Evolutionary conservation across 768 basidiomycete species (phyloP).

Genomic region (Podaxis rugospora): DNA sequence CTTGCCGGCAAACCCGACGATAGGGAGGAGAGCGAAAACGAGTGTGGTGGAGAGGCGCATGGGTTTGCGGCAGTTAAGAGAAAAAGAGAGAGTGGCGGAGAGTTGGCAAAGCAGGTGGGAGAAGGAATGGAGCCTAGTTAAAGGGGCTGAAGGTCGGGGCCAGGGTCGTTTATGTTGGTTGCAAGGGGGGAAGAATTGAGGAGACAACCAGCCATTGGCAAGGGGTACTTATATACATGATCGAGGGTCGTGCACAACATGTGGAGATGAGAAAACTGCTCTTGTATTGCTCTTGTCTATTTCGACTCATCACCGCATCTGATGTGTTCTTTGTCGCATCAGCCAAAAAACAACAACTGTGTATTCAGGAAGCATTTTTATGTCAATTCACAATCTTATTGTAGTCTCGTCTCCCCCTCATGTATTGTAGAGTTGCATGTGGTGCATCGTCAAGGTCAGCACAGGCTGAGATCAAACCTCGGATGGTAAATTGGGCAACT

Average conservation of each 20-base stretch:
- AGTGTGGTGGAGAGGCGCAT: slow-evolving; percentile 6
- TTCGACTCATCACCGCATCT: too few species aligned
- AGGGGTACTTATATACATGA: background rate
- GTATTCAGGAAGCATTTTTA: too few species aligned
- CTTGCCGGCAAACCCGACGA: slow-evolving; percentile 7
- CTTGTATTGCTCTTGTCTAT: background rate
- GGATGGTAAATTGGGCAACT: background rate
- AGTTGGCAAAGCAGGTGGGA: background rate
- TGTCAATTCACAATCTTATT: too few species aligned
- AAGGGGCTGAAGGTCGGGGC: background rate
- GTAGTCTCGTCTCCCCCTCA: too few species aligned
- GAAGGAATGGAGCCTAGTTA: background rate
- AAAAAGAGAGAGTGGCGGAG: background rate
- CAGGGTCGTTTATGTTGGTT: background rate
- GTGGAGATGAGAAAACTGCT: background rate
- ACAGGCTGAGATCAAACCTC: background rate
- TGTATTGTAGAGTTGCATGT: too few species aligned
- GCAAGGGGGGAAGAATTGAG: background rate
- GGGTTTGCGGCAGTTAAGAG: background rate
- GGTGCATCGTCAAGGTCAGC: background rate
- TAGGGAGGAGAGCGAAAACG: slow-evolving; percentile 6
- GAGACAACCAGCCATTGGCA: background rate
- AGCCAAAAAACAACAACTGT: too few species aligned
- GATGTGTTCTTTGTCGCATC: too few species aligned
- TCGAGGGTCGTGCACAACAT: background rate